Conservation (phyloP, 208 protist genomes). For the Wallacemonas sp. region DNA sequence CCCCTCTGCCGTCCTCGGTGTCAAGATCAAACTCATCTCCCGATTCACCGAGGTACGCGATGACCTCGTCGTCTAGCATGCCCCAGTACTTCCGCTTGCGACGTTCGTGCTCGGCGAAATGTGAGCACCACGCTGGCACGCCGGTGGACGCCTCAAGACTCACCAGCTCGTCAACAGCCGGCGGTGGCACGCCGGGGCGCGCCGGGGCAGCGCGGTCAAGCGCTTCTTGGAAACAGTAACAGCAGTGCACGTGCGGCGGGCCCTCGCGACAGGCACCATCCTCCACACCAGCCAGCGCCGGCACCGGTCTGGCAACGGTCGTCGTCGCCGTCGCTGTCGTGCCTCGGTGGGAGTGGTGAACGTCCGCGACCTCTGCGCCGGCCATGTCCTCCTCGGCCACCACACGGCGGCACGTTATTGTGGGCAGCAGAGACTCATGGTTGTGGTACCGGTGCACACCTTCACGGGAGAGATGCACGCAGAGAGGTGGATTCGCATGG, state of each 20-base stretch:
- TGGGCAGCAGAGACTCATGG: conserved; percentile 10
- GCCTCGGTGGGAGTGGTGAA: conserved; percentile 7
- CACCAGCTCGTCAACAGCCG: conserved; percentile 18
- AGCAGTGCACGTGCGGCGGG: conserved; percentile 47
- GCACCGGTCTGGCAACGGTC: background rate
- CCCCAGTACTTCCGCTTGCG: conserved; percentile 18
- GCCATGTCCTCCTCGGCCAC: background rate
- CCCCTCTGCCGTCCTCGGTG: conserved; percentile 17
- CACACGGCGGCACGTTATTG: conserved; percentile 8
- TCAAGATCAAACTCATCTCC: conserved; percentile 11
- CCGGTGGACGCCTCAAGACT: background rate
- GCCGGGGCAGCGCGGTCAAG: conserved; percentile 6
- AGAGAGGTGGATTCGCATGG: conserved; percentile 19
- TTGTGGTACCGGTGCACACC: conserved; percentile 14
- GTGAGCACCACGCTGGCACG: conserved; percentile 4
- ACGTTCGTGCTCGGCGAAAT: conserved; percentile 13
- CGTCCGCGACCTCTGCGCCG: background rate
- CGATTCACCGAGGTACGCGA: conserved; percentile 14
- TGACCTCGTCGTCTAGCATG: conserved; percentile 29
- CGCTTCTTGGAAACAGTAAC: conserved; percentile 33
- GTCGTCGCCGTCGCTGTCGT: background rate
- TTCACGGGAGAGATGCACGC: conserved; percentile 54
- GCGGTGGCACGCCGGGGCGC: conserved; percentile 20
- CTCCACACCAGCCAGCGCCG: background rate
- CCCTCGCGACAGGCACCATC: background rate